Evolutionary conservation across 495 filamentous ascomycete species (phyloP), one percentile per base, ranked within the genome.

Genomic region (Pyrenopolyporus hunteri): DNA sequence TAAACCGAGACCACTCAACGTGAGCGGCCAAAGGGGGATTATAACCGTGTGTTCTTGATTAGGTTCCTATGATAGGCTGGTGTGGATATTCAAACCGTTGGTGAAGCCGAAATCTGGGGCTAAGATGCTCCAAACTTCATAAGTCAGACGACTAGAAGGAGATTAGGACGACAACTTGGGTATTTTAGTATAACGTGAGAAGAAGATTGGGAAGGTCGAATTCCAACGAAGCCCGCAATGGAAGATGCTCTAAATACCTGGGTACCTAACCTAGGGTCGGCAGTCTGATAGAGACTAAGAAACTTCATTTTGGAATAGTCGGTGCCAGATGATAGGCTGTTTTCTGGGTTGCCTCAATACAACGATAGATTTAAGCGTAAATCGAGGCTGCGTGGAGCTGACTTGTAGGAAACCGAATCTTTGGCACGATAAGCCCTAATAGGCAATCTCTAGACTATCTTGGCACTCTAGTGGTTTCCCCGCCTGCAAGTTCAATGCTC

Each of bases 351-450:
- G 17, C 39, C n/a, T n/a, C n/a, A n/a, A 45, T 59, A 59, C 22
- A 52, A 33, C 29, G 55, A 51, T 59, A 50, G 44, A 36, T 45
- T 39, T 51, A 66, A 36, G 51, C 52, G 48, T 48, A 57, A 52
- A 47, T 42, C 26, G 17, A 33, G 57, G 28, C 26, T 59, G n/a
- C 35, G 26, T 43, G 54, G 49, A 45, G 61, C 43, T 55, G 43
- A 49, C 29, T 53, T 52, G 60, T 39, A 56, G 17, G 13, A 39
- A 50, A 63, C 50, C 16, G 52, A 57, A 52, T 40, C 19, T 23
- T 35, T 47, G 48, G 23, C 36, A 28, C 29, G 56, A 65, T 65
- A 65, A 65, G 51, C 50, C 31, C 50, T 36, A 54, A 64, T 54
- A 64, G 55, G 55, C 28, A 59, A 53, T 36, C 48, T 36, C 48